Evolutionary conservation across 1,284 basidiomycete genomes (phyloP).

Genomic region (Ustilago nuda): DNA sequence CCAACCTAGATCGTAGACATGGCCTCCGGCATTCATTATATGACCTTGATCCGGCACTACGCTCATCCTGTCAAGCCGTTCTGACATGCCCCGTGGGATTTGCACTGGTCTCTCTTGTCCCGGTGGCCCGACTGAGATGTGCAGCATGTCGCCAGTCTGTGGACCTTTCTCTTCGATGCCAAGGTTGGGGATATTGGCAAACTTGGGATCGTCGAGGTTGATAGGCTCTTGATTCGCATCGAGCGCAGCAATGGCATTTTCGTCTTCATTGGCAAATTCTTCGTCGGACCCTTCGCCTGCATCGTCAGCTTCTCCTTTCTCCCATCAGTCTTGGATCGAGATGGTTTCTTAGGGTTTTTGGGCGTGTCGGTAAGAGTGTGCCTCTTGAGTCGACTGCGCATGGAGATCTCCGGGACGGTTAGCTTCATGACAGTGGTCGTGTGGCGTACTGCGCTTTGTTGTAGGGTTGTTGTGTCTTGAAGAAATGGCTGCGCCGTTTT

Average conservation of each 20-base stretch:
- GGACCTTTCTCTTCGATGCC: constrained; percentile 37
- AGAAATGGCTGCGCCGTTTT: constrained; percentile 17
- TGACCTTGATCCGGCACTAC: constrained; percentile 43
- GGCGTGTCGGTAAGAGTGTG: constrained; percentile 18
- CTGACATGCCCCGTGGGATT: constrained; percentile 18
- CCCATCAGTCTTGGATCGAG: background rate
- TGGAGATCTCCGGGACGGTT: constrained; percentile 21
- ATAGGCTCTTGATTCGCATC: constrained; percentile 32
- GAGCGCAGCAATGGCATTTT: constrained; percentile 15
- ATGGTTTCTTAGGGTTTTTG: constrained; percentile 4
- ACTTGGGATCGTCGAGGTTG: constrained; percentile 32
- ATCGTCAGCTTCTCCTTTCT: constrained; percentile 8
- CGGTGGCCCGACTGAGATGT: constrained; percentile 28
- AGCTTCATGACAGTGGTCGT: constrained; percentile 40
- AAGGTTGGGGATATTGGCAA: constrained; percentile 32
- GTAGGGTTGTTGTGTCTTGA: constrained; percentile 18
- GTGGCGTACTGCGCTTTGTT: constrained; percentile 19
- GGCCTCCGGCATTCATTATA: constrained; percentile 47
- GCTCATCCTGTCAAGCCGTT: constrained; percentile 27
- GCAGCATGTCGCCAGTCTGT: constrained; percentile 21
- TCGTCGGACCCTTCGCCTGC: constrained; percentile 28
- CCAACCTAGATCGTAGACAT: constrained; percentile 56
- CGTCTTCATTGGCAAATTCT: constrained; percentile 21
- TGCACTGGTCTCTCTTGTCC: constrained; percentile 26
- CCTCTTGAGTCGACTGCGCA: constrained; percentile 26